Evolutionary conservation across 2,329 filamentous ascomycete genomes (phyloP).

Genomic region (Rosellinia necatrix): DNA sequence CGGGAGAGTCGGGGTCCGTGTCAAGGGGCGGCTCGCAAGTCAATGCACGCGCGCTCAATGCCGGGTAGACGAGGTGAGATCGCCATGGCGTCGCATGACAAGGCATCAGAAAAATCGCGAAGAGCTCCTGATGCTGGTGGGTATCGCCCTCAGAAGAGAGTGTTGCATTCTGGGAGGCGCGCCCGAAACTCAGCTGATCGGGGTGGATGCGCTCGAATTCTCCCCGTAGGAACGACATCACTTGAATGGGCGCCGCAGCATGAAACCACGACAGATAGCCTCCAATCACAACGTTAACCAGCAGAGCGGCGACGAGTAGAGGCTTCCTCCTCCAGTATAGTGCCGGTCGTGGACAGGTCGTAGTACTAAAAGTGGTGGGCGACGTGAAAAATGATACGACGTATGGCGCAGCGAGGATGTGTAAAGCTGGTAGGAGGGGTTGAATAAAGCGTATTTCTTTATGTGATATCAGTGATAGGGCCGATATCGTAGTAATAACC

Average conservation of each 20-base stretch:
- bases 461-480: constrained; percentile 81
- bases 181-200: constrained; percentile 41
- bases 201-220: constrained; percentile 68
- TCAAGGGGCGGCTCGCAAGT: constrained; percentile 88
- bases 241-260: constrained; percentile 76
- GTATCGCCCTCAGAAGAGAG: constrained; percentile 33
- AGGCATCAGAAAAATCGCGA: constrained; percentile 86
- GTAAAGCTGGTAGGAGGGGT: constrained; percentile 84
- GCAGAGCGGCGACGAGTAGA: constrained; percentile 62
- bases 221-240: constrained; percentile 74
- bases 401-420: constrained; percentile 74
- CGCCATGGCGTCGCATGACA: constrained; percentile 98
- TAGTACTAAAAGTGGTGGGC: constrained; percentile 36
- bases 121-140: constrained; percentile 52
- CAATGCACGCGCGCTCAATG: constrained; percentile 79
- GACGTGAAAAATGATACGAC: constrained; percentile 68
- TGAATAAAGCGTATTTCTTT: constrained; percentile 98
- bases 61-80: constrained; percentile 77
- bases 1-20: constrained; percentile 59
- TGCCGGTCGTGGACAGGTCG: constrained; percentile 36
- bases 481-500: constrained; percentile 61
- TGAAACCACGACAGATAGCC: constrained; percentile 77
- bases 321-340: constrained; percentile 54
- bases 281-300: constrained; percentile 71
- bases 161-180: constrained; percentile 33